These are phyloP conservation scores for Amanita jacksonii DNA, from an alignment of 768 basidiomycete species.

Conservation along the genomic window DNA sequence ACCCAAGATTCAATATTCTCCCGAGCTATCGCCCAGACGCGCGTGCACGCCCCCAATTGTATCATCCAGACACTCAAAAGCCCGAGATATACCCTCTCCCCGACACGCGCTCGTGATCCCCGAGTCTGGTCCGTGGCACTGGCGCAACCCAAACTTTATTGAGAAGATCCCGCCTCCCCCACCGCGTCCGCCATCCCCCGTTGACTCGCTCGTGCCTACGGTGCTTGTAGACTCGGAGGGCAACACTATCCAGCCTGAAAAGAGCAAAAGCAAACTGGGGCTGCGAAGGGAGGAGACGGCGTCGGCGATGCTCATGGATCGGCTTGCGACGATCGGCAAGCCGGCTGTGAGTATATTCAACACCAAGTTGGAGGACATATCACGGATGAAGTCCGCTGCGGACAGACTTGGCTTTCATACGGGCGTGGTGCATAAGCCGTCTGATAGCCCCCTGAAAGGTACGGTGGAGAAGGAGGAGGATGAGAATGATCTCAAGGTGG, in stretches of 20 bases:
- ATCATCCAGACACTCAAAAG: not conserved
- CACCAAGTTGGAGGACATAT: slow-evolving; percentile 17
- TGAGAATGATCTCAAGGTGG: slow-evolving; percentile 7
- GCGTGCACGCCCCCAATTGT: not conserved
- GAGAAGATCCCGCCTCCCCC: slow-evolving; percentile 10
- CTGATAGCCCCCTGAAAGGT: not conserved
- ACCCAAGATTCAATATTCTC: not conserved
- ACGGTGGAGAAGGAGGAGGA: slow-evolving; percentile 6
- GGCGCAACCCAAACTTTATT: slow-evolving; percentile 25
- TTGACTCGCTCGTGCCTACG: slow-evolving; percentile 16
- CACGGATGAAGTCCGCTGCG: slow-evolving; percentile 17
- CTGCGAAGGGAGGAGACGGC: slow-evolving; percentile 9
- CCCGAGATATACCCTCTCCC: not conserved
- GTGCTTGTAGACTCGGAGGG: slow-evolving; percentile 18
- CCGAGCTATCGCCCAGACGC: not conserved
- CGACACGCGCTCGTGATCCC: slow-evolving; percentile 10
- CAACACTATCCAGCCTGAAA: slow-evolving; percentile 13
- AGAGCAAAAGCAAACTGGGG: slow-evolving; percentile 3
- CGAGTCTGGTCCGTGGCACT: slow-evolving; percentile 17
- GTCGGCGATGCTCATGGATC: slow-evolving; percentile 11
- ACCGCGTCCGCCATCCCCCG: slow-evolving; percentile 7
- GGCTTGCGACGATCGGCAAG: slow-evolving; percentile 13
- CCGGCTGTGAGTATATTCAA: slow-evolving; percentile 22
- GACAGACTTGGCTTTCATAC: slow-evolving; percentile 19
- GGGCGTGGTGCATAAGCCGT: slow-evolving; percentile 14